Conservation (phyloP, 257 asterid species). For the Solanum peruvianum region DNA sequence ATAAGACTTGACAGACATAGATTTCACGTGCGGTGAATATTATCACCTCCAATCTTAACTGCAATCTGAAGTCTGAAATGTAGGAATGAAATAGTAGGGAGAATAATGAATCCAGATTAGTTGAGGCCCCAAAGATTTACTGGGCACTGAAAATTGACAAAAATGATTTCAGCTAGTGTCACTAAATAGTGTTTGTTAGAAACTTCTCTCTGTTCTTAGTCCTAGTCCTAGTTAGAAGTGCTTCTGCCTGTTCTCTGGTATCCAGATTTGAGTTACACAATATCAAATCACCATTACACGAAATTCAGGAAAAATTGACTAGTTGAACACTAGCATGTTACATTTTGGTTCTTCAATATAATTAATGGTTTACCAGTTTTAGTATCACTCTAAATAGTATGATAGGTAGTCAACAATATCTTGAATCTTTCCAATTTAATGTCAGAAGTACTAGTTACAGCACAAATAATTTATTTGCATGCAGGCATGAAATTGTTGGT, state of each 20-base stretch:
- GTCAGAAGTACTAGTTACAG: background rate
- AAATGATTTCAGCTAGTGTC: background rate
- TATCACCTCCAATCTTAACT: background rate
- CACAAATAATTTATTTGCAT: background rate
- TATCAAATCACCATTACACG: background rate
- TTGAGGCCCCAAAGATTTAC: background rate
- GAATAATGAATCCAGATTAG: background rate
- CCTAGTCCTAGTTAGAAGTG: background rate
- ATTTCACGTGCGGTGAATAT: background rate
- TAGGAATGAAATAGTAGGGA: background rate
- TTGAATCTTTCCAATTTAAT: background rate
- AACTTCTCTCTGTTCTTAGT: background rate
- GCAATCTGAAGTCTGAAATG: background rate
- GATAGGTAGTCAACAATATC: background rate
- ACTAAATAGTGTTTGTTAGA: background rate
- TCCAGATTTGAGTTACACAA: background rate
- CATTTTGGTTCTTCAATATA: background rate
- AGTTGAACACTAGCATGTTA: background rate
- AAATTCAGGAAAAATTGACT: background rate
- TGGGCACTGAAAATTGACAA: background rate
- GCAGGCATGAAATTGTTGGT: constrained; percentile 67
- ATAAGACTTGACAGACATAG: background rate
- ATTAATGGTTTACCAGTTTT: background rate
- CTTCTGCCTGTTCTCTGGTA: background rate
- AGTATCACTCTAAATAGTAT: background rate